Evolutionary conservation across 768 basidiomycete genomes (phyloP).

Genomic region (Naematelia aurantialba): DNA sequence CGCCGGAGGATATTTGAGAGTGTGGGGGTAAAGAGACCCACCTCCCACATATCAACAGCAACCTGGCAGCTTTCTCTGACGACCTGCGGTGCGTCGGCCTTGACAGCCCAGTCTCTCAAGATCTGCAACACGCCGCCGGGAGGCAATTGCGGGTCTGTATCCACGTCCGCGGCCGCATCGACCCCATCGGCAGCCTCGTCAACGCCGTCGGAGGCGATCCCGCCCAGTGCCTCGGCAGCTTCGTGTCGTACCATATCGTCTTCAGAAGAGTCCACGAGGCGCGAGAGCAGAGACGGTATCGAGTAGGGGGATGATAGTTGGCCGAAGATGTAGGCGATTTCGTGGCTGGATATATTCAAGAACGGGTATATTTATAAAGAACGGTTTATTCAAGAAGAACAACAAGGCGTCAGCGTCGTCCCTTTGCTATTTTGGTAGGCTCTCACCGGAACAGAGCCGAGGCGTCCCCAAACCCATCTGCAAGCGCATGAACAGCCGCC

Average conservation of each 20-base stretch:
- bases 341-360: constrained; percentile 61
- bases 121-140: constrained; percentile 83
- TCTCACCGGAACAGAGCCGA: constrained; percentile 88
- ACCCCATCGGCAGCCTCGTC: constrained; percentile 27
- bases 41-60: constrained; percentile 91
- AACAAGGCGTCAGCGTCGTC: not conserved
- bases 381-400: not conserved
- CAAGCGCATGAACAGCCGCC: constrained; percentile 82
- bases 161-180: too few relatives aligned
- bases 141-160: constrained; percentile 48
- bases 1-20: not conserved
- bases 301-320: constrained; percentile 86
- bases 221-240: constrained; percentile 96
- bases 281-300: constrained; percentile 74
- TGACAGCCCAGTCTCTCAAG: constrained; percentile 75
- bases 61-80: constrained; percentile 95
- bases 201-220: constrained; percentile 62
- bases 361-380: not conserved
- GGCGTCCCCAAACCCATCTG: constrained; percentile 81
- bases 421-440: not conserved
- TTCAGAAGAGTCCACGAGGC: constrained; percentile 69
- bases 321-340: constrained; percentile 97
- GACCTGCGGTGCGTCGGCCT: constrained; percentile 75
- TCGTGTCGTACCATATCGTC: constrained; percentile 98
- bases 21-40: constrained; percentile 20